Percentiles rank a stretch among this genome's conserved stretches.
Evolutionary conservation across 1,139 yeast species (phyloP).

Genomic region (Geotrichum macrosporum): DNA sequence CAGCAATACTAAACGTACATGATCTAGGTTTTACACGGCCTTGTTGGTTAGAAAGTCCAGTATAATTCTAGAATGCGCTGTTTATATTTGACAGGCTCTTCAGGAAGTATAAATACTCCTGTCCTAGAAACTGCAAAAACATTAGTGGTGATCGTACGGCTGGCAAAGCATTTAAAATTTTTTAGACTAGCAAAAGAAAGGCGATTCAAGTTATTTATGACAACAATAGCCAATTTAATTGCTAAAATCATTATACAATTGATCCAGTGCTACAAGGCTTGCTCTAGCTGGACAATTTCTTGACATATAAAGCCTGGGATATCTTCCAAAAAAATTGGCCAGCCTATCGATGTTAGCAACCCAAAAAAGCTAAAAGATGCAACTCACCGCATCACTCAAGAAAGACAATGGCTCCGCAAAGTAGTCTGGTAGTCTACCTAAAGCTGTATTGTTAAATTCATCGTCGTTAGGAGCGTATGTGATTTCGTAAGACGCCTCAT

Average conservation of each 20-base stretch:
- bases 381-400: slow-evolving; percentile 17
- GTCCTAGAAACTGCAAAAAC: no score
- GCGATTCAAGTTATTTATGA: no score
- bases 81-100: no score
- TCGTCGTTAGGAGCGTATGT: slow-evolving; percentile 15
- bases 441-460: slow-evolving; percentile 2
- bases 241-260: slow-evolving; percentile 1
- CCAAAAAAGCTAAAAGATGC: background rate
- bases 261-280: background rate
- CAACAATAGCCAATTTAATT: no score
- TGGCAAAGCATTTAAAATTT: no score
- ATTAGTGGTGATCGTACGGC: no score
- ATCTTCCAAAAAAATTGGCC: slow-evolving; percentile 18
- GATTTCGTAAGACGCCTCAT: slow-evolving; percentile 10
- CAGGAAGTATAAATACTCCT: no score
- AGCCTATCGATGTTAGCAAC: slow-evolving; percentile 14
- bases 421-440: slow-evolving; percentile 18
- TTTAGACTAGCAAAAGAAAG: no score
- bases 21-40: no score
- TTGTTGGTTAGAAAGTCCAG: no score
- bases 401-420: slow-evolving; percentile 18
- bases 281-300: background rate
- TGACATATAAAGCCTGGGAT: slow-evolving; percentile 9
- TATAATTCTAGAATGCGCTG: no score
- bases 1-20: no score